Evolutionary conservation across 1,139 yeast species (phyloP), one percentile per base, ranked within the genome.

Genomic region (Kurtzmaniella quercitrusa): DNA sequence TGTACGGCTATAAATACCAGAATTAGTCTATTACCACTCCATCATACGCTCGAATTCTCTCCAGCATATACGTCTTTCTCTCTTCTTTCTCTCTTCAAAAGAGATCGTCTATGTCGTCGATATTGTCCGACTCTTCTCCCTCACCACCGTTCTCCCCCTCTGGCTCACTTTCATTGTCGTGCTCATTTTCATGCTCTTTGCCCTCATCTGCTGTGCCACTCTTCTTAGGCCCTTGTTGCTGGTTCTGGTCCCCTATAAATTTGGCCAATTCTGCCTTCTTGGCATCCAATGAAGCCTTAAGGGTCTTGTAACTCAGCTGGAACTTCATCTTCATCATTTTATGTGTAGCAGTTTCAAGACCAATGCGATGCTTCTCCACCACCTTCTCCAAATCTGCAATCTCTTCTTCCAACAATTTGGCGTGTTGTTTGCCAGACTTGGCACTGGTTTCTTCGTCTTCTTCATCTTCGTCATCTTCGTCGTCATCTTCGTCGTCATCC

Each of bases 261-360:
- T 63, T 67, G 39, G 64, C 62, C 54, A 91, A 72, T 57, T 86
- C 93, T 47, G 85, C 73, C 66, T 79, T 80, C 70, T 93, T 93
- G 57, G 80, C 75, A 46, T 90, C 96, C 48, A 91, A 73, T 51
- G 94, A 96, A 42, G 84, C 82, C 62, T 82, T 85, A 55, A 94
- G 75, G 46, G 91, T 84, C 47, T 77, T 77, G 47, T 89, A 85
- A 44, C 88, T 89, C 52, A 86, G 94, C 55, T 85, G 77, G 60
- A 90, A 86, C 66, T 97, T 84, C 65, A 85, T 87, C 60, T 85
- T 82, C 80, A 93, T 76, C 69, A 93, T 85, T 55, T 91, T 91
- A 60, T 90, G 90, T 15, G 91, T 81, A 1, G 95, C 91, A 46
- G 84, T 83, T 15, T 76, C 79, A 41, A 89, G 78, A 53, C 88